Conservation (phyloP, 306 rosid species). For the Rubus parviflorus region DNA sequence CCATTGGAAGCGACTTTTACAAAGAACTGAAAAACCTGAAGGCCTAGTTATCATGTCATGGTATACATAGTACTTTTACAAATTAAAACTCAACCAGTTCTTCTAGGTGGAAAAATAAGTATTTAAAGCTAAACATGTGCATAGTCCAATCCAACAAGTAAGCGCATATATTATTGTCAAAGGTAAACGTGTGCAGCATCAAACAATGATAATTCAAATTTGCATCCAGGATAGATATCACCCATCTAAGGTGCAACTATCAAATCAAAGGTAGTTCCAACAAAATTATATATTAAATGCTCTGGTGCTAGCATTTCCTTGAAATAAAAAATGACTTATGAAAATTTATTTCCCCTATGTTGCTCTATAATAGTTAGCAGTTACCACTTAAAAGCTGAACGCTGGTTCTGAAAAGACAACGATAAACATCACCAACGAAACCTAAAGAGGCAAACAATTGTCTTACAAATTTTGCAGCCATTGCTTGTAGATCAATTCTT, state of each 20-base stretch:
- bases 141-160: background rate
- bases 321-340: background rate
- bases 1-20: background rate
- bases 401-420: background rate
- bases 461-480: conserved; percentile 92
- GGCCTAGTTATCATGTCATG: background rate
- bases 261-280: background rate
- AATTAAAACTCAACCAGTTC: background rate
- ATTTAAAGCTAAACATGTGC: background rate
- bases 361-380: background rate
- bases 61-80: background rate
- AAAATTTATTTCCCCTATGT: background rate
- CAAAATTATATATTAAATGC: background rate
- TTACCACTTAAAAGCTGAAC: background rate
- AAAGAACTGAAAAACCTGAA: background rate
- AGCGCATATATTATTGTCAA: background rate
- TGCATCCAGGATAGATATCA: background rate
- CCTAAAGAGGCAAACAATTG: conserved; percentile 19
- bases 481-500: conserved; percentile 75
- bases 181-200: background rate
- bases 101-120: background rate
- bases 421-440: background rate
- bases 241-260: background rate
- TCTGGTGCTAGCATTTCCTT: background rate
- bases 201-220: background rate